Conservation (phyloP, 306 rosid genomes). For the Vicia villosa region DNA sequence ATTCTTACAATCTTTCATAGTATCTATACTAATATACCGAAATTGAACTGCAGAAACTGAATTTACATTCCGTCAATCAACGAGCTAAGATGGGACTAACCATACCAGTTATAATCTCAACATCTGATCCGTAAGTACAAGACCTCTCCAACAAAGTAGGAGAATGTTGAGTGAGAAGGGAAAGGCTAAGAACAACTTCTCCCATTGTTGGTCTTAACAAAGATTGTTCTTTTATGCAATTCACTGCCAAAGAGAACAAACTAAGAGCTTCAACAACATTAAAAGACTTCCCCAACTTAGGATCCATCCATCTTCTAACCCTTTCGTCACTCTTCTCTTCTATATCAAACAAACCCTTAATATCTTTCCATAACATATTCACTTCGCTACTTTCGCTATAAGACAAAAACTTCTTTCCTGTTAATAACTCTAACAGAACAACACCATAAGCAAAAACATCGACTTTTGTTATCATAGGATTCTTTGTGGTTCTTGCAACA, state of each 20-base stretch:
- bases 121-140: slow-evolving; percentile 12
- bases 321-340: slow-evolving; percentile 44
- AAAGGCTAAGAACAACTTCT: slow-evolving; percentile 54
- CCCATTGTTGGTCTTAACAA: slow-evolving; percentile 56
- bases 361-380: slow-evolving; percentile 51
- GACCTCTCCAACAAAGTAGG: slow-evolving; percentile 22
- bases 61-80: slow-evolving; percentile 24
- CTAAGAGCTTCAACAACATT: slow-evolving; percentile 51
- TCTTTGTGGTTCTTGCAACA: slow-evolving; percentile 49
- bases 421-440: slow-evolving; percentile 59
- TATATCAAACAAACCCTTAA: slow-evolving; percentile 43
- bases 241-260: slow-evolving; percentile 49
- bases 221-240: slow-evolving; percentile 50
- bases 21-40: not conserved
- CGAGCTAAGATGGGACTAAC: slow-evolving; percentile 27
- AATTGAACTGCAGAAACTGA: not conserved
- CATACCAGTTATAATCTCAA: not conserved
- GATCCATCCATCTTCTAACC: slow-evolving; percentile 61
- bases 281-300: slow-evolving; percentile 37
- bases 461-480: slow-evolving; percentile 39
- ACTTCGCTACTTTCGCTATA: slow-evolving; percentile 44
- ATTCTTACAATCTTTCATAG: not conserved
- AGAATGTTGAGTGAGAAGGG: slow-evolving; percentile 44
- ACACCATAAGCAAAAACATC: slow-evolving; percentile 69
- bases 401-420: slow-evolving; percentile 52